Evolutionary conservation across 208 protist species (phyloP), one percentile per base, ranked within the genome.

Genomic region (Leishmania guyanensis): DNA sequence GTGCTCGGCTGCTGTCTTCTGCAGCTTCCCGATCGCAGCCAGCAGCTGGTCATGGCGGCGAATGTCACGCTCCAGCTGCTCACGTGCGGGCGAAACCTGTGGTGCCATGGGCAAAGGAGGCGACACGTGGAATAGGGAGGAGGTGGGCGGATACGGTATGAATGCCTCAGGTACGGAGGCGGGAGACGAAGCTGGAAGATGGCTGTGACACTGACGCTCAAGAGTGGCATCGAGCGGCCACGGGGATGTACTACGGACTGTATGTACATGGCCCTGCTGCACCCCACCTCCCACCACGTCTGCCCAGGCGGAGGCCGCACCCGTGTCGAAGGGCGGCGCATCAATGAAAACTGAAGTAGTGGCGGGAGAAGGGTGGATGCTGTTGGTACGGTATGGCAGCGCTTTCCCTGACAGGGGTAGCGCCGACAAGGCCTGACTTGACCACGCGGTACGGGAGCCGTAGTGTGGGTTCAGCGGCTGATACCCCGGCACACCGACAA

Each of bases 11-110:
- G 90, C 93, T 14, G 86, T 87, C 62, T 81, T 81, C 80, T 96
- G 93, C 65, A 96, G 72, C 58, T 93, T 94, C 4, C 79, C 84
- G 9, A 96, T 91, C 16, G 93, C 91, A 46, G 85, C 86, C 53
- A 94, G 76, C 51, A 96, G 89, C 78, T 93, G 90, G 78, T 94
- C 91, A 62, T 96, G 87, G 43, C 86, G 91, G 4, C 81, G 83
- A 48, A 94, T 94, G 46, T 92, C 90, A 36, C 85, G 83, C 75
- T 92, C 91, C 66, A 96, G 83, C 51, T 81, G 84, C 46, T 84
- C 86, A 39, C 92, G 89, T 16, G 79, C n/a, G 5, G 66, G 77
- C 8, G 54, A 64, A n/a, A 70, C 14, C 48, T 72, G 73, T 9
- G 70, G 73, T 3, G 77, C 10, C 29, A 48, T 56, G 5, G 74